Base-by-base conservation (phyloP, 768 basidiomycete species). In the Cubamyces sp. region DNA sequence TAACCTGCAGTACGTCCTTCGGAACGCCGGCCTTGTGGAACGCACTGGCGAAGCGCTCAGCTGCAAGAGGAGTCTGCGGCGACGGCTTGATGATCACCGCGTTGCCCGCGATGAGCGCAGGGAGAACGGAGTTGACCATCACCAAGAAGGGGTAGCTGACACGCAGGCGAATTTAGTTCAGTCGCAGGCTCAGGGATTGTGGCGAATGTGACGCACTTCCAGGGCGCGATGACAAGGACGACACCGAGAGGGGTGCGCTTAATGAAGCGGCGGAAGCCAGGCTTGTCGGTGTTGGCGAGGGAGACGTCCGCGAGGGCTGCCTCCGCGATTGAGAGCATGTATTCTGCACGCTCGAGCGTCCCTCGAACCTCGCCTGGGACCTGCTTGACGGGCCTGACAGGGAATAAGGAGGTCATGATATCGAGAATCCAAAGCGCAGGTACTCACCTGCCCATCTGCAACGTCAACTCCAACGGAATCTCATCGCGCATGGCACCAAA, bases 71-170 rank as follows among this genome's bases (percentile, higher is more conserved):
- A 0, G 96, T 98, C 71, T 99, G 97, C 0, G 97, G 97, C 1
- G 95, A 96, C 0, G 97, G 96, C 74, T 98, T 99, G 71, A 98
- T 79, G 47, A 99, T 73, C 12, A 98, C 91, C 0, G 92, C 76
- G 73, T 99, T 98, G 30, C 97, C 92, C 5, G 96, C 87, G 28
- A 98, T 79, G 65, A 99, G 79, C 0, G 94, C 92, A 1, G 97
- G 97, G 23, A 99, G 82, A 53, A 98, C 86, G 3, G 92, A 87
- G 75, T 99, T 99, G 74, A 98, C 83, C 40, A 92, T 86, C 39
- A 88, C 88, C 34, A 98, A 86, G 76, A 94, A 95, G 0, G 95
- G 95, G 75, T 84, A 96, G 73, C 92, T 96, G 70, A 9, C 59
- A 11, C 34, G 12, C 23, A 39, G 6, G 26, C 40, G n/a, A 14